Evolutionary conservation across 148 eudicot species (phyloP), one percentile per base, ranked within the genome.

Genomic region (Tetragonia tetragonoides): DNA sequence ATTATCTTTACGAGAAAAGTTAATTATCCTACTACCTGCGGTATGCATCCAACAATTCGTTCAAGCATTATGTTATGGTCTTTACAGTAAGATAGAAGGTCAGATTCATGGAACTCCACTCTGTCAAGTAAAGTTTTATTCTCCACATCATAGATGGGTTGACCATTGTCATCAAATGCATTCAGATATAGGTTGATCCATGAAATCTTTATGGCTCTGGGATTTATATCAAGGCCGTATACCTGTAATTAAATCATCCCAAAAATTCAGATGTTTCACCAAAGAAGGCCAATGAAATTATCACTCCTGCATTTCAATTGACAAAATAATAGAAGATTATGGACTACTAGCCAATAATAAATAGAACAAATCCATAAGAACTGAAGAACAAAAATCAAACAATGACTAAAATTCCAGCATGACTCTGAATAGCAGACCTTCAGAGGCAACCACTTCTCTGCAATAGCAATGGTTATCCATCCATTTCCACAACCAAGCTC

Each of bases 401-500:
- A 47, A 42, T 60, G 28, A 56, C 4, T 3, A 38, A 20, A 23
- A 24, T 2, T 64, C 21, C 40, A 63, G 70, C 38, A 46, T 49
- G 28, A 41, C n/a, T 4, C 21, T 44, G 54, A 21, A 78, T n/a
- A 38, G 40, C 77, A 79, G 60, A 94, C 99, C 97, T 95, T 95
- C 20, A 67, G 83, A 61, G 99, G 99, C 10, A 81, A 84, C 97
- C 99, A 95, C 67, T 95, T 95, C 82, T 93, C 99, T 75, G 99
- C 99, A 84, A 95, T 82, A 72, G 99, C 97, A 79, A 95, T 91
- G 73, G 97, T 87, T 82, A 95, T 95, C 99, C 99, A 95, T 82
- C 99, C 99, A 83, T 95, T 95, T 78, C 99, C 99, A 80, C 99
- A 95, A 60, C 99, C 99, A 87, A 95, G 97, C 89, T 95, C 99